A percentile compares a stretch with the other conserved stretches of the same genome.
phyloP scores from a whole-genome alignment of 495 filamentous ascomycete species.

The Neurospora hispaniola region DNA sequence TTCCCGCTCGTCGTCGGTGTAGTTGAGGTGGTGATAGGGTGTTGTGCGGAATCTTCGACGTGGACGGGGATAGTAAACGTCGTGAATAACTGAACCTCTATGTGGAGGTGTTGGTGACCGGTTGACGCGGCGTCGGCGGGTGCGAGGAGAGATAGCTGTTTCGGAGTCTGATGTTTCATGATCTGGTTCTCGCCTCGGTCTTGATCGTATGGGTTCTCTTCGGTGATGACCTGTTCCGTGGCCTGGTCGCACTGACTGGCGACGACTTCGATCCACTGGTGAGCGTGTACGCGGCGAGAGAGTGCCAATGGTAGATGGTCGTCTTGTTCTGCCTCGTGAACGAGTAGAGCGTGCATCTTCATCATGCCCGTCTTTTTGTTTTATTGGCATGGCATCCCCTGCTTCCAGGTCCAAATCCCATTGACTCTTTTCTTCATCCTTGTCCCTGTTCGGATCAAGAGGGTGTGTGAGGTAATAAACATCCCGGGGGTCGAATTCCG shows the following conservation, averaged over 20 bases:
- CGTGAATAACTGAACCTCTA: background rate
- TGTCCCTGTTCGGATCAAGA: background rate
- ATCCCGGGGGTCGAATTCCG: background rate
- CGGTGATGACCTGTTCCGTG: background rate
- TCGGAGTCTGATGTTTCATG: background rate
- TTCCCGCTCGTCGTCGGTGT: background rate
- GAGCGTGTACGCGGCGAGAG: background rate
- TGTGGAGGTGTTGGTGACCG: background rate
- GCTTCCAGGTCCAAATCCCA: background rate
- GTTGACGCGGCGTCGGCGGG: background rate
- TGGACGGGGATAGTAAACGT: background rate
- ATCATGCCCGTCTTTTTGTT: background rate
- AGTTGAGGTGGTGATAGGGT: background rate
- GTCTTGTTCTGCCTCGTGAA: background rate
- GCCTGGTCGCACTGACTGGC: background rate
- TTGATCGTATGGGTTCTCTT: background rate
- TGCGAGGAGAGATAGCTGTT: background rate
- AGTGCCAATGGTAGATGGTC: background rate
- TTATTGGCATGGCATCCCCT: background rate
- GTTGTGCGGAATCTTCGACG: background rate
- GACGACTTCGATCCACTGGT: background rate
- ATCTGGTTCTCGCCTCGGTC: background rate
- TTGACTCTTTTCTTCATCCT: background rate
- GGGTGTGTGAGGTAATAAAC: background rate
- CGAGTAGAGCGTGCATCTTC: background rate